Base-by-base conservation (phyloP, 2,329 filamentous ascomycete species). In the Phaeophleospora eucalypticola region DNA sequence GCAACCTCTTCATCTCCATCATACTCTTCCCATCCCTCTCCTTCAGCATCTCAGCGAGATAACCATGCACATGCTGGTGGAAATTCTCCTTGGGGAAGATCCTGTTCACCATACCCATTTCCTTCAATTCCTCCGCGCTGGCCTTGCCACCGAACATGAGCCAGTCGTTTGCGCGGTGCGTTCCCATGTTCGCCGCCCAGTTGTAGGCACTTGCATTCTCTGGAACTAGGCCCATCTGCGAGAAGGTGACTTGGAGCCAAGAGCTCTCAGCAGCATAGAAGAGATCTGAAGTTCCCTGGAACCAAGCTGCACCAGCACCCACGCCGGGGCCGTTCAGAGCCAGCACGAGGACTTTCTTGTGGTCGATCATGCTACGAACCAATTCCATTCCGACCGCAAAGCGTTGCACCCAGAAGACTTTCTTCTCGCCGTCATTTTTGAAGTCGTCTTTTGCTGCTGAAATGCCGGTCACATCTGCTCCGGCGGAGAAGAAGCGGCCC, bases 1-100 rank as follows among this genome's bases (percentile, higher is more conserved):
- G 49, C 46, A 61, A 41, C 15, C 56, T 39, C 56, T 61, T 61
- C 57, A 60, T 58, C 44, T 60, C 56, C 51, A 60, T 59, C 57
- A 61, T 57, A 9, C 47, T 52, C 41, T 55, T 59, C 7, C 58
- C 58, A 39, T 52, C 54, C 17, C 56, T 39, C 42, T 58, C 54
- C 39, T 51, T 51, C 41, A 61, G 39, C 56, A 59, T 55, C 2
- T 52, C 56, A 46, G 49, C 54, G 19, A 61, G 35, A 40, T 58
- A 54, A 1, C 41, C 42, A 34, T 59, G 56, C 16, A 60, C 57
- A 35, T 45, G 47, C 12, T 46, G 56, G 24, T 61, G 58, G 39
- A 61, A 61, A 2, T 49, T 49, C 36, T 61, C 49, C 34, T 51
- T 55, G 8, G 58, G 56, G 43, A 61, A 61, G 17, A 60, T 51